Evolutionary conservation across 108 stramenopile genomes (phyloP).

Genomic region (Conticribra guillardii): DNA sequence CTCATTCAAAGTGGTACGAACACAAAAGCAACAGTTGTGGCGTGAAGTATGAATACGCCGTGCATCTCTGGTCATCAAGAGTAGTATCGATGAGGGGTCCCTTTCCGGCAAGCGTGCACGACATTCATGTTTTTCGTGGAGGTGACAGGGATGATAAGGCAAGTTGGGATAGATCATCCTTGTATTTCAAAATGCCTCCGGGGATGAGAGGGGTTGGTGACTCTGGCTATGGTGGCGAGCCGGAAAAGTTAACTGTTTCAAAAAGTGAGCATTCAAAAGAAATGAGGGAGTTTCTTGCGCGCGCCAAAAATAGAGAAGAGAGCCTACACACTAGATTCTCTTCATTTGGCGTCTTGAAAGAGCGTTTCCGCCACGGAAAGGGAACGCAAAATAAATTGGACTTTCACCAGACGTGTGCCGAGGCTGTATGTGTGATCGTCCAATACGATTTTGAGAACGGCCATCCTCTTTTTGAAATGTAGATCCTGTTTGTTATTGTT

Average conservation of each 20-base stretch:
- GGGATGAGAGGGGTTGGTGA: neutral
- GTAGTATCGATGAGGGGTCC: constrained; percentile 55
- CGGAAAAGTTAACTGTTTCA: neutral
- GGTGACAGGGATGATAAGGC: neutral
- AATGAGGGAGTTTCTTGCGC: neutral
- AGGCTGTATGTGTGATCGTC: constrained; percentile 49
- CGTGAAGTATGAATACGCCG: constrained; percentile 1
- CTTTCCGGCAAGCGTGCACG: constrained; percentile 33
- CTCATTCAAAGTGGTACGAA: constrained; percentile 11
- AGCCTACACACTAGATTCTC: constrained; percentile 44
- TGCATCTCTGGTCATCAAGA: neutral
- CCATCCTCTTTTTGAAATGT: constrained; percentile 30
- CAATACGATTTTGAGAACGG: constrained; percentile 52
- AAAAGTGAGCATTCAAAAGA: neutral
- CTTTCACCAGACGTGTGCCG: constrained; percentile 37
- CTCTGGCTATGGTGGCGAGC: neutral
- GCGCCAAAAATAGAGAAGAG: constrained; percentile 44
- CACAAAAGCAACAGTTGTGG: too few relatives aligned
- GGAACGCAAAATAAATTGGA: constrained; percentile 16
- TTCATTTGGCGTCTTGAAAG: constrained; percentile 24
- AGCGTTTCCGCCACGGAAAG: constrained; percentile 26
- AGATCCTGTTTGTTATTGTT: neutral
- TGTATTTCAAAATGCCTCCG: constrained; percentile 1
- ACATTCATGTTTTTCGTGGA: constrained; percentile 32
- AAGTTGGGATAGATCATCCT: neutral